These are phyloP conservation scores for Ophiostoma populinum DNA, from an alignment of 2,329 filamentous ascomycete species.

Conservation along the genomic window DNA sequence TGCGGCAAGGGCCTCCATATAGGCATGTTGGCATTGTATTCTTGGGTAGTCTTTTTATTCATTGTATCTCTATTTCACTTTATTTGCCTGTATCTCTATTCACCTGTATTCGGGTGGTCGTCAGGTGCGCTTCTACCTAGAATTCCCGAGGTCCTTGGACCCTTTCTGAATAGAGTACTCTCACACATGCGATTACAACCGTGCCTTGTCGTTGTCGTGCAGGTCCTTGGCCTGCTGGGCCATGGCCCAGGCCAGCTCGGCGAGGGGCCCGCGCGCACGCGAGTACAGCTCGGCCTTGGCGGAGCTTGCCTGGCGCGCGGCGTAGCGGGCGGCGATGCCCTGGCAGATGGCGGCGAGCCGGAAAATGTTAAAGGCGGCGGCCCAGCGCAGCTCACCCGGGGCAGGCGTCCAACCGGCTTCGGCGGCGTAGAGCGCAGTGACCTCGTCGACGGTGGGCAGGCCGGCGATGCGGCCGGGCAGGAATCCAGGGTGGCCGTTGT, in stretches of 20 bases:
- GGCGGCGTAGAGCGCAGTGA: slow-evolving; percentile 22
- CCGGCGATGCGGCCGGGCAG: slow-evolving; percentile 46
- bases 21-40: no score
- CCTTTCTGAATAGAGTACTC: no score
- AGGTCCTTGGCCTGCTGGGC: slow-evolving; percentile 28
- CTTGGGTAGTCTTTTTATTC: no score
- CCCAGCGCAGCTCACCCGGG: slow-evolving; percentile 38
- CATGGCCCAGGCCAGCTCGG: slow-evolving; percentile 60
- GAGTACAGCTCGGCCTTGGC: slow-evolving; percentile 61
- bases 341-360: slow-evolving; percentile 50
- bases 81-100: no score
- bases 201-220: slow-evolving; percentile 6
- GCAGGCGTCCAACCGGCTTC: slow-evolving; percentile 36
- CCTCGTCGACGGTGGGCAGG: slow-evolving; percentile 18
- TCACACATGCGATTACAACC: slow-evolving; percentile 7
- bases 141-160: no score
- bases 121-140: no score
- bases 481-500: slow-evolving; percentile 32
- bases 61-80: no score
- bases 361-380: slow-evolving; percentile 44
- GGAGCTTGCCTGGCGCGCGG: slow-evolving; percentile 75
- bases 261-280: slow-evolving; percentile 51
- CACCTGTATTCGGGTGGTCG: no score
- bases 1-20: no score
- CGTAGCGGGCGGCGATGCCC: slow-evolving; percentile 81